Evolutionary conservation across 2,329 filamentous ascomycete genomes (phyloP).

Genomic region (Neoascochyta sp.): DNA sequence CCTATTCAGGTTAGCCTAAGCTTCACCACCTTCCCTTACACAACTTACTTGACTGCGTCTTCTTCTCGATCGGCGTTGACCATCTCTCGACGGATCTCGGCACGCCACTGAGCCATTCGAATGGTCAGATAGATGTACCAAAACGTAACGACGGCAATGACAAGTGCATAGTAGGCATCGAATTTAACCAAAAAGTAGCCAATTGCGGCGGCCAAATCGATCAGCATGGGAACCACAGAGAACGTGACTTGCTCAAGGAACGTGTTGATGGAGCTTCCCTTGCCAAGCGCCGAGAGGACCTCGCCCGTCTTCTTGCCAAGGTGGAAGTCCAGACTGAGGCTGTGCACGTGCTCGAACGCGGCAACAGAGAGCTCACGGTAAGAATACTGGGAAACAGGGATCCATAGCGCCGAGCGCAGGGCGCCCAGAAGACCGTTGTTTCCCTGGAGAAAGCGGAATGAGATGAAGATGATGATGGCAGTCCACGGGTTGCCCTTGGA

Average conservation of each 20-base stretch:
- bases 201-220: slow-evolving; percentile 84
- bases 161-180: slow-evolving; percentile 84
- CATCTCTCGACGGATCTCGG: slow-evolving; percentile 87
- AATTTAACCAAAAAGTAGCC: slow-evolving; percentile 74
- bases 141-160: slow-evolving; percentile 86
- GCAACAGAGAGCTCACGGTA: slow-evolving; percentile 92
- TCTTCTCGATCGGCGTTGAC: slow-evolving; percentile 92
- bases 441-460: slow-evolving; percentile 79
- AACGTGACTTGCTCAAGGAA: slow-evolving; percentile 97
- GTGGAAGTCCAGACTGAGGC: slow-evolving; percentile 92
- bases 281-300: slow-evolving; percentile 90
- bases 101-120: slow-evolving; percentile 88
- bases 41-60: slow-evolving; percentile 79
- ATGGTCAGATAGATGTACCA: slow-evolving; percentile 97
- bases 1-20: slow-evolving; percentile 38
- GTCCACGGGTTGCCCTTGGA: slow-evolving; percentile 63
- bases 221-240: slow-evolving; percentile 88
- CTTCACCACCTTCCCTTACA: not conserved
- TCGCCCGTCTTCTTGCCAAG: slow-evolving; percentile 95
- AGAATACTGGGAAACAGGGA: slow-evolving; percentile 94
- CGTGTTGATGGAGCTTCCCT: slow-evolving; percentile 91
- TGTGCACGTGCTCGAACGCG: slow-evolving; percentile 95
- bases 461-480: slow-evolving; percentile 70
- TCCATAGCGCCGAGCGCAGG: slow-evolving; percentile 80
- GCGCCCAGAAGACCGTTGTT: slow-evolving; percentile 84